A percentile compares a stretch with the other conserved stretches of the same genome.
phyloP scores from a whole-genome alignment of 2,329 filamentous ascomycete species.

The Acarospora socialis region DNA sequence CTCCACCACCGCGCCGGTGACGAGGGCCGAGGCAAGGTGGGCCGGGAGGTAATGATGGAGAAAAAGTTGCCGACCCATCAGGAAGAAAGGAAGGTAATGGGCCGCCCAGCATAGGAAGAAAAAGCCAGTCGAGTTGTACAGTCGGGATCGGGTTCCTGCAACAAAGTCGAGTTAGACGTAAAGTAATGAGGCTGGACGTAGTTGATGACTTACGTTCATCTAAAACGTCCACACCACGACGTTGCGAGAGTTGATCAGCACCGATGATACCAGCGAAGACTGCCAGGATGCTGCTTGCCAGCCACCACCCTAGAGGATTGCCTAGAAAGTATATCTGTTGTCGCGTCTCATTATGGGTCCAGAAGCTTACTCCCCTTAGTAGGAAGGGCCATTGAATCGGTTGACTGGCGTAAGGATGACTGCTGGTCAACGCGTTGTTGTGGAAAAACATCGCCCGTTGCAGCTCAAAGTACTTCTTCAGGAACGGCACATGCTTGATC shows the following conservation, averaged over 20 bases:
- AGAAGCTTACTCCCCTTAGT: conserved; percentile 94
- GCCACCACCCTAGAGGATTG: conserved; percentile 95
- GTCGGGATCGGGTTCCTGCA: conserved; percentile 67
- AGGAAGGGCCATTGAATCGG: conserved; percentile 98
- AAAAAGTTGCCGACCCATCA: conserved; percentile 97
- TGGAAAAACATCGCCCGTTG: conserved; percentile 99
- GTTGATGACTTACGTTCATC: conserved; percentile 65
- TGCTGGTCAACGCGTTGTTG: conserved; percentile 95
- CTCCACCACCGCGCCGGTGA: conserved; percentile 81
- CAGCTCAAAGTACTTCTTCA: conserved; percentile 89
- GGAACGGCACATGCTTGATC: conserved; percentile 73
- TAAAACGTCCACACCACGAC: conserved; percentile 82
- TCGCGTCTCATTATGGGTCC: conserved; percentile 89
- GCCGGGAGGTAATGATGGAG: conserved; percentile 94
- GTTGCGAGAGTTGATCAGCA: conserved; percentile 84
- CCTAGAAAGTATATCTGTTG: conserved; percentile 98
- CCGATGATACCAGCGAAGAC: conserved; percentile 85
- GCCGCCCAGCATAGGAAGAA: conserved; percentile 97
- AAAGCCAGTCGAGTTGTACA: conserved; percentile 98
- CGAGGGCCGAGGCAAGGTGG: conserved; percentile 77
- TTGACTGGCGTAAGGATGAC: conserved; percentile 87
- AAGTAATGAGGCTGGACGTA: not conserved
- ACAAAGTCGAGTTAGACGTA: not conserved
- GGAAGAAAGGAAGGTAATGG: conserved; percentile 96
- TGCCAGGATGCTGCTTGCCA: conserved; percentile 78